Conservation (phyloP, 257 asterid species). For the Prunella vulgaris region DNA sequence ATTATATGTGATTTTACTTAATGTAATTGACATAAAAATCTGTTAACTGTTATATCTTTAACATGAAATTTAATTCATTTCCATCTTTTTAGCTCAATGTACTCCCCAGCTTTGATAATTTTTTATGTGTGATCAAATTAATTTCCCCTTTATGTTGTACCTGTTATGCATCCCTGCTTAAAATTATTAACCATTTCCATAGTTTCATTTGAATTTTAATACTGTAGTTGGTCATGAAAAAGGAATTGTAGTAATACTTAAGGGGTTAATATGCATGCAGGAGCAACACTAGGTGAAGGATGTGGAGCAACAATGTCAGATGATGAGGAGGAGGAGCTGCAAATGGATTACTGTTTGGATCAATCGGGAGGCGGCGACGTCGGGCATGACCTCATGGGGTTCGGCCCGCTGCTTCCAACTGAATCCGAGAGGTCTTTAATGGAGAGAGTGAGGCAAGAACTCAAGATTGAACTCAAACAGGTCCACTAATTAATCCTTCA, state of each 20-base stretch:
- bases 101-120: too few species aligned
- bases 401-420: constrained; percentile 90
- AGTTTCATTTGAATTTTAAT: too few species aligned
- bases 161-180: too few species aligned
- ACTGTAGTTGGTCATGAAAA: too few species aligned
- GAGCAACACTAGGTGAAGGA: constrained; percentile 76
- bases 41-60: background rate
- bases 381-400: constrained; percentile 78
- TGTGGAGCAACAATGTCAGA: constrained; percentile 93
- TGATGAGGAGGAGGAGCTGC: constrained; percentile 76
- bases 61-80: too few species aligned
- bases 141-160: too few species aligned
- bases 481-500: constrained; percentile 12
- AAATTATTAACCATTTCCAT: too few species aligned
- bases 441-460: constrained; percentile 97
- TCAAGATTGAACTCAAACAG: constrained; percentile 92
- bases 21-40: background rate
- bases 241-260: too few species aligned
- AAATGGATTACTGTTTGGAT: constrained; percentile 71
- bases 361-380: constrained; percentile 68
- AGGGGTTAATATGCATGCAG: constrained; percentile 26
- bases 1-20: background rate
- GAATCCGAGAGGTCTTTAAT: constrained; percentile 90
- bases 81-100: too few species aligned
- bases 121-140: too few species aligned